Evolutionary conservation across 148 eudicot species (phyloP), one percentile per base, ranked within the genome.

Genomic region (Camellia japonica): DNA sequence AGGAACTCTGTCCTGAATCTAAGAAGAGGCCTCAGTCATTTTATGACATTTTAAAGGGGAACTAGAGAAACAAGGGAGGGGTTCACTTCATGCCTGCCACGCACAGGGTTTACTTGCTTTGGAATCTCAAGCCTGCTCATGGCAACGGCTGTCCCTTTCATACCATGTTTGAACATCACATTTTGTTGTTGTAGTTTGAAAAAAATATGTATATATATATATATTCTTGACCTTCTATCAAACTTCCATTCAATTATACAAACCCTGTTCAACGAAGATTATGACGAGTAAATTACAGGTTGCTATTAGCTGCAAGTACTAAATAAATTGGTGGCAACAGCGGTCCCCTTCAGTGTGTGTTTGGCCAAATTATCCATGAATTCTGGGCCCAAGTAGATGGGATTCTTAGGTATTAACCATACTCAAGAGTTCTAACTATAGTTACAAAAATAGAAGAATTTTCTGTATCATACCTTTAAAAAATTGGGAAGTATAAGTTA

Each of bases 11-110:
- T 30, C 38, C 44, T 52, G 64, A 84, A 19, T 78, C 96, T 3
- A 93, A 89, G 90, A 93, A 88, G 85, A 89, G 79, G 85, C 98
- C 98, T 20, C 80, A 86, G 64, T 77, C 83, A 55, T 90, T 74
- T 78, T 93, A 89, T 71, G 94, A 93, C 83, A 87, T 87, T 62
- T 73, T 92, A 78, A 91, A 91, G 81, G 93, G 90, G 63, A 79
- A 80, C 75, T 94, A 79, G 38, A 71, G 55, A 20, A 59, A n/a
- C 72, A 3, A 46, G 2, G 58, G 54, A 23, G 54, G 18, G 54
- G 5, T 67, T 13, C 3, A 7, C 6, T n/a, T 44, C 73, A 69
- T 18, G 9, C 5, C 54, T 15, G 44, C 44, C 52, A 14, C 38
- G 38, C 38, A 30, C 38, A 30, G 38, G 38, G 38, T 30, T 30